Percentiles rank a stretch among this genome's conserved stretches.
phyloP scores from a whole-genome alignment of 768 basidiomycete genomes.

The Termitomyces sp. region DNA sequence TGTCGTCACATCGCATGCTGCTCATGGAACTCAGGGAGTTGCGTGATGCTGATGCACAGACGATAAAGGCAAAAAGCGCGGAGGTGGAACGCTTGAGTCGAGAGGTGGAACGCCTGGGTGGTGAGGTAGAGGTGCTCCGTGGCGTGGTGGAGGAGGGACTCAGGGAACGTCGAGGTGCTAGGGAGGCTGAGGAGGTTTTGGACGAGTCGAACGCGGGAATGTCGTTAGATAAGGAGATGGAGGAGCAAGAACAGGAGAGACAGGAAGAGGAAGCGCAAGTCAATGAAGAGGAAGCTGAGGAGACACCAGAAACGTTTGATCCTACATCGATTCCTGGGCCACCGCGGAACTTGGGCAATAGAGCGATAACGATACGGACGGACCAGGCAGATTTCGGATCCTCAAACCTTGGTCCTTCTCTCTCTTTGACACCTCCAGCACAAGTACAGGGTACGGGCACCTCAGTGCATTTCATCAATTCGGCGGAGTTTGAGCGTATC shows the following conservation, averaged over 20 bases:
- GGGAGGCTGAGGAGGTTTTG: constrained; percentile 33
- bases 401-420: constrained; percentile 17
- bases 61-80: constrained; percentile 51
- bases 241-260: constrained; percentile 9
- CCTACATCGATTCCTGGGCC: constrained; percentile 26
- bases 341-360: constrained; percentile 29
- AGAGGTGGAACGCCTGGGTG: constrained; percentile 77
- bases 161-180: constrained; percentile 56
- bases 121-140: constrained; percentile 83
- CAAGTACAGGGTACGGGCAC: neutral
- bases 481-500: constrained; percentile 58
- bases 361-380: constrained; percentile 49
- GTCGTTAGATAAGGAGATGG: constrained; percentile 26
- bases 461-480: constrained; percentile 40
- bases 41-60: constrained; percentile 55
- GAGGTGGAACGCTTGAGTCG: constrained; percentile 65
- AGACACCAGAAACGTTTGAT: constrained; percentile 31
- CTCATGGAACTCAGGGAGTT: constrained; percentile 60
- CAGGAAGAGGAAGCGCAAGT: constrained; percentile 18
- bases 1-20: constrained; percentile 70
- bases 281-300: constrained; percentile 22
- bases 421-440: constrained; percentile 1
- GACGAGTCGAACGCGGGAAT: constrained; percentile 28
- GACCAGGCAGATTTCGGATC: constrained; percentile 52
- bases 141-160: constrained; percentile 86